These are phyloP conservation scores for Neonectria neomacrospora DNA, from an alignment of 2,329 filamentous ascomycete species.

Conservation along the genomic window DNA sequence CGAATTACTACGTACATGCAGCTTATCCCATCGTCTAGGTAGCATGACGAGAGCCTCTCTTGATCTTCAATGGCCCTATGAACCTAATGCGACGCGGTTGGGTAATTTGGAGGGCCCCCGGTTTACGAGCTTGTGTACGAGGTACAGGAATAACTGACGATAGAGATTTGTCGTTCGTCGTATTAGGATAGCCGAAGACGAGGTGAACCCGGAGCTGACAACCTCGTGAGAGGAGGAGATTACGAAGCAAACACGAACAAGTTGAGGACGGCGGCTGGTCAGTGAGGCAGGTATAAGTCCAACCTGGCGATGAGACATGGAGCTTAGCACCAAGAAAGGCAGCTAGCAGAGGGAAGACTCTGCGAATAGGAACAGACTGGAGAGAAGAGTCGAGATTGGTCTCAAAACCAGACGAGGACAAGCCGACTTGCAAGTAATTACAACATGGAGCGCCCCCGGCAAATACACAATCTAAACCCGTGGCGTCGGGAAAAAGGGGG, in stretches of 20 bases:
- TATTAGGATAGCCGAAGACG: background rate
- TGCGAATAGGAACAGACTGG: constrained; percentile 16
- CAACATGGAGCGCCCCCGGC: constrained; percentile 32
- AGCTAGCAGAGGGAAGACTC: constrained; percentile 19
- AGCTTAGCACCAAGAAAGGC: constrained; percentile 12
- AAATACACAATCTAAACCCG: constrained; percentile 34
- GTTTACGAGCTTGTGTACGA: constrained; percentile 1
- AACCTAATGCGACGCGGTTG: background rate
- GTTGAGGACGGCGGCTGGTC: background rate
- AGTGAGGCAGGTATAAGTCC: background rate
- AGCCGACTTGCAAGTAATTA: constrained; percentile 10
- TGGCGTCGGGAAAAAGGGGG: constrained; percentile 40
- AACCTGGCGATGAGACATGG: constrained; percentile 11
- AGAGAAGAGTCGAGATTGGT: constrained; percentile 8
- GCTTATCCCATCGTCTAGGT: constrained; percentile 7
- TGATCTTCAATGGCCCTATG: background rate
- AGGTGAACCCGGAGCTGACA: background rate
- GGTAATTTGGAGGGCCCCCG: background rate
- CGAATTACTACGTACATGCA: background rate
- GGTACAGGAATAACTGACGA: background rate
- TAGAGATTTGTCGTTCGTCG: background rate
- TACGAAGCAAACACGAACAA: background rate
- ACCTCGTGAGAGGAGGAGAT: background rate
- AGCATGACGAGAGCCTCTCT: constrained; percentile 7
- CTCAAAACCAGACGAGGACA: background rate